Conservation (phyloP, 129 eudicot genomes). For the Cynara cardunculus region DNA sequence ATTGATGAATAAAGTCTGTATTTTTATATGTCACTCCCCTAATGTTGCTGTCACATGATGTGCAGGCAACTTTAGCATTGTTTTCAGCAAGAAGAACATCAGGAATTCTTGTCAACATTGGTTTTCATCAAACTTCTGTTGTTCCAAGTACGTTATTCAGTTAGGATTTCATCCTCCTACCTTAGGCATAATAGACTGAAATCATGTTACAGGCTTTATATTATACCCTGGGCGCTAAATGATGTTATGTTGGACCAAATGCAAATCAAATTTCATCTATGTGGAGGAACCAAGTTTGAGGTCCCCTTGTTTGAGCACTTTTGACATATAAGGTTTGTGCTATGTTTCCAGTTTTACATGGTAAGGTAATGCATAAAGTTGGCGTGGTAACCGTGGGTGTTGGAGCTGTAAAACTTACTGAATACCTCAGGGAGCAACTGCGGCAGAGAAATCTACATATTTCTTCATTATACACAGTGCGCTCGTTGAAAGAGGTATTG, state of each 20-base stretch:
- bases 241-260: neutral
- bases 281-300: neutral
- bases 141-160: slow-evolving; percentile 55
- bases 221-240: neutral
- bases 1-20: neutral
- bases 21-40: neutral
- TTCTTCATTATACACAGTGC: slow-evolving; percentile 62
- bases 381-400: slow-evolving; percentile 65
- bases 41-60: slow-evolving; percentile 3
- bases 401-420: slow-evolving; percentile 92
- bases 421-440: slow-evolving; percentile 68
- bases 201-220: neutral
- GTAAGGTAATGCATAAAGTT: slow-evolving; percentile 77
- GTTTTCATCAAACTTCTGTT: slow-evolving; percentile 63
- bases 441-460: slow-evolving; percentile 48
- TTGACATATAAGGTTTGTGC: neutral
- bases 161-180: neutral
- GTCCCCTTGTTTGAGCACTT: neutral
- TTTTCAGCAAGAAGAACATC: slow-evolving; percentile 63
- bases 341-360: slow-evolving; percentile 48
- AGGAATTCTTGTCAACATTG: slow-evolving; percentile 68
- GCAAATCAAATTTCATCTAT: neutral
- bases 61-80: slow-evolving; percentile 67
- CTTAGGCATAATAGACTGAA: neutral
- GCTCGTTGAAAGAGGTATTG: slow-evolving; percentile 63